A percentile compares a stretch with the other conserved stretches of the same genome.
phyloP scores from a whole-genome alignment of 192 early-diverging fungal genomes.

The Podila clonocystis region DNA sequence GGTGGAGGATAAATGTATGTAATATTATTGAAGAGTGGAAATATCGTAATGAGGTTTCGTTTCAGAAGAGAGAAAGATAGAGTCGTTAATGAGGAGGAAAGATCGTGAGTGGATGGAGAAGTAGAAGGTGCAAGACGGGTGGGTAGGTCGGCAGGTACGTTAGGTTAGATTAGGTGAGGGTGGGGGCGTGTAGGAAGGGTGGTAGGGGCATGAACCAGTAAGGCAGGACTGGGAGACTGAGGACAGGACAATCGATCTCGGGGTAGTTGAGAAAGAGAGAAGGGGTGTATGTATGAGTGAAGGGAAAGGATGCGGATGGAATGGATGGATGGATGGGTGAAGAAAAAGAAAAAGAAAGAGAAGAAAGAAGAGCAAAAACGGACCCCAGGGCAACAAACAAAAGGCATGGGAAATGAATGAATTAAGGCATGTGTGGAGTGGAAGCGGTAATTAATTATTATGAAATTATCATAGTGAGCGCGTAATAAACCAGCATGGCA shows the following conservation, averaged over 20 bases:
- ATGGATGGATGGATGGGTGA: neutral
- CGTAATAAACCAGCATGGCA: too few relatives aligned
- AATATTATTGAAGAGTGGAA: neutral
- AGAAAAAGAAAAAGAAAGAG: slow-evolving; percentile 11
- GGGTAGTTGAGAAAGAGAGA: neutral
- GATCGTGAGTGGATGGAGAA: slow-evolving; percentile 1
- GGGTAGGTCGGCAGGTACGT: neutral
- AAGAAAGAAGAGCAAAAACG: neutral
- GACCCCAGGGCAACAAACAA: neutral
- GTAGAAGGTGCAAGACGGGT: neutral
- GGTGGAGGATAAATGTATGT: neutral
- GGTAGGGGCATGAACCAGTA: neutral
- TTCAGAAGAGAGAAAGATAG: neutral
- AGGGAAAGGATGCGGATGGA: neutral
- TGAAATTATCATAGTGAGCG: too few relatives aligned
- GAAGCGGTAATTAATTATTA: too few relatives aligned
- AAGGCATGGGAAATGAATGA: neutral
- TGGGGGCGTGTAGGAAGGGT: neutral
- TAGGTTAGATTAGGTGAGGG: too few relatives aligned
- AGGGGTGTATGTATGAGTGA: neutral
- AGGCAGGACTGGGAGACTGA: neutral
- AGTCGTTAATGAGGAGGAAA: slow-evolving; percentile 4
- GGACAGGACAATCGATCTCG: slow-evolving; percentile 46
- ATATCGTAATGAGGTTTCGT: neutral
- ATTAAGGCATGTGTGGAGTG: neutral